phyloP scores from a whole-genome alignment of 139 green algal genomes.

The Chlamydomonas schloesseri region DNA sequence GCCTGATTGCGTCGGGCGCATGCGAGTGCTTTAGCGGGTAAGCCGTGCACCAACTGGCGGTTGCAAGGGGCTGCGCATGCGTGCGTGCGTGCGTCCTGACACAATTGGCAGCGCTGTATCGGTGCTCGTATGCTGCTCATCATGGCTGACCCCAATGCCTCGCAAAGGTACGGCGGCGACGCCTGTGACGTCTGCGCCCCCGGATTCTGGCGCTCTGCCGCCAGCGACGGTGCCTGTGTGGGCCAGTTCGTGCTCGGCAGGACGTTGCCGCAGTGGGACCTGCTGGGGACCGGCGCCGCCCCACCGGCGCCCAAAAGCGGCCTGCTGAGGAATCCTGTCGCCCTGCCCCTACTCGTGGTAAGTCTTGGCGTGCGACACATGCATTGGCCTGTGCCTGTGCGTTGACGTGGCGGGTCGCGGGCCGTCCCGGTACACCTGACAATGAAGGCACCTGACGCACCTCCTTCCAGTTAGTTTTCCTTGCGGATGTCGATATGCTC shows the following conservation, averaged over 20 bases:
- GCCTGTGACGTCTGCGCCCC: slow-evolving; percentile 46
- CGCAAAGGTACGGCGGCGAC: slow-evolving; percentile 44
- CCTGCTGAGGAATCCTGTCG: neutral
- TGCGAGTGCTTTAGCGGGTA: slow-evolving; percentile 62
- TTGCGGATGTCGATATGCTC: no score
- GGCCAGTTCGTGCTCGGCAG: slow-evolving; percentile 44
- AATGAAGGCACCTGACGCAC: no score
- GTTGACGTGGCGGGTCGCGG: no score
- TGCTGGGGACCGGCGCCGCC: neutral
- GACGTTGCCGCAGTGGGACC: slow-evolving; percentile 20
- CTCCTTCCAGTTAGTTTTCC: no score
- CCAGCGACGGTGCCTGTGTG: slow-evolving; percentile 14
- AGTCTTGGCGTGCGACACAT: neutral
- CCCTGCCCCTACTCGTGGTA: neutral
- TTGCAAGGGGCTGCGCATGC: no score
- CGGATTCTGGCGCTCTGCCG: slow-evolving; percentile 22
- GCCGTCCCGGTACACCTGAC: no score
- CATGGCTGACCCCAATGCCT: no score
- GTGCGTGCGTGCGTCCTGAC: no score
- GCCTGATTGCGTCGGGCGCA: slow-evolving; percentile 27
- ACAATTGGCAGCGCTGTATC: neutral
- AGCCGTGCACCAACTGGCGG: neutral
- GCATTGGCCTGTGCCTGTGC: no score
- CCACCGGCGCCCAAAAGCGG: neutral
- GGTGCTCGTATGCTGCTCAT: neutral